These are phyloP conservation scores for Camelina hispida DNA, from an alignment of 345 rosid species.

Conservation along the genomic window DNA sequence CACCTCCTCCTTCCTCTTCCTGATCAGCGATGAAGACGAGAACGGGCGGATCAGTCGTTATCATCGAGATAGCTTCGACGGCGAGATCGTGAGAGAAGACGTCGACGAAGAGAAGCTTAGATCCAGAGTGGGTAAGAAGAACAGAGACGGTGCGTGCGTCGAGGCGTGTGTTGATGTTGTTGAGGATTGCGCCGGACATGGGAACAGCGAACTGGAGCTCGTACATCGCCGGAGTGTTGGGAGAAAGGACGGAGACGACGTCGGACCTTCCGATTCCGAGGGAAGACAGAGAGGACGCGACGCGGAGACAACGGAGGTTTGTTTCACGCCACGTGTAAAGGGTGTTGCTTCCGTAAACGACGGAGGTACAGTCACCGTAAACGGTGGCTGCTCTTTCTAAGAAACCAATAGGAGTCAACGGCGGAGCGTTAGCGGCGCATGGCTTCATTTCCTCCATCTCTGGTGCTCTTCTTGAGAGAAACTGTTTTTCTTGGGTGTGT, in stretches of 20 bases:
- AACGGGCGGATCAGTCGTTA: conserved; percentile 42
- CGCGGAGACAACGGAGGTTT: conserved; percentile 60
- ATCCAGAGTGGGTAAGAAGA: conserved; percentile 67
- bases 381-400: conserved; percentile 67
- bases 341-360: conserved; percentile 53
- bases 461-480: neutral
- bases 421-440: conserved; percentile 51
- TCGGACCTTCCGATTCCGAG: conserved; percentile 58
- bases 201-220: conserved; percentile 93
- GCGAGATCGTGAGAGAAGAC: conserved; percentile 47
- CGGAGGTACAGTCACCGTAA: conserved; percentile 58
- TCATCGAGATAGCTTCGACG: conserved; percentile 56
- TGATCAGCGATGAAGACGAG: conserved; percentile 60
- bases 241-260: conserved; percentile 75
- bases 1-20: conserved; percentile 36
- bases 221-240: conserved; percentile 77
- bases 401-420: conserved; percentile 59
- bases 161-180: conserved; percentile 84
- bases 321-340: conserved; percentile 64
- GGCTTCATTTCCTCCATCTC: conserved; percentile 54
- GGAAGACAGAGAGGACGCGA: conserved; percentile 60
- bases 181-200: conserved; percentile 78
- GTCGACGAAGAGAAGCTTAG: conserved; percentile 77
- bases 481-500: too few relatives aligned
- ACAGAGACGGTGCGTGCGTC: conserved; percentile 73